Evolutionary conservation across 1,284 basidiomycete genomes (phyloP), one percentile per base, ranked within the genome.

Genomic region (Farysia itapuensis): DNA sequence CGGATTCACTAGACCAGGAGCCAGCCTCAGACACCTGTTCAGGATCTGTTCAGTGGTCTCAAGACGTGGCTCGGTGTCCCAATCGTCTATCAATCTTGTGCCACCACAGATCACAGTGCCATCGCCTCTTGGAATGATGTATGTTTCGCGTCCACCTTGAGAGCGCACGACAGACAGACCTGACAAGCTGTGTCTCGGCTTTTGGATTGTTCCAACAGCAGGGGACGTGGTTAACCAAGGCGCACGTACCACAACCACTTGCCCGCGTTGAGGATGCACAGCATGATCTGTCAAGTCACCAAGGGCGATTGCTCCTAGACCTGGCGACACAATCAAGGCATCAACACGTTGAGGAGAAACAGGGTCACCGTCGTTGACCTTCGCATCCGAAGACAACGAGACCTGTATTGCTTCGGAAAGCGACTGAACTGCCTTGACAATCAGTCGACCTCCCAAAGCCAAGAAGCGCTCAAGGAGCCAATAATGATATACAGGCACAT

Each of bases 31-130:
- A 22, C 52, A 67, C 8, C 59, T 30, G n/a, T 45, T 21, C 14
- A 71, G 40, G n/a, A 71, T 70, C 11, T 20, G 46, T 5, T n/a
- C 32, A 6, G 69, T 70, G 3, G 67, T 71, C 8, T 53, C 60
- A 11, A 34, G 29, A 11, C 60, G 28, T 8, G 56, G 42, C 4
- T 37, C 14, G 4, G 39, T 35, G 16, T 58, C 49, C 43, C 56
- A 56, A 33, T 70, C 59, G 23, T 54, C 42, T 28, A n/a, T n/a
- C n/a, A 51, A 31, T 5, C 70, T 37, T 8, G 70, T 72, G 2
- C 70, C 70, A 26, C 70, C 70, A 15, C 67, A 61, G 26, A 72
- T 44, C 11, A 67, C 56, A 1, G 56, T 56, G 2, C 67, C 70
- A 14, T 70, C 66, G 2, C 66, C 66, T 6, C 67, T 43, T 1